Evolutionary conservation across 1,284 basidiomycete genomes (phyloP).

Genomic region (Neolentinus lepideus): DNA sequence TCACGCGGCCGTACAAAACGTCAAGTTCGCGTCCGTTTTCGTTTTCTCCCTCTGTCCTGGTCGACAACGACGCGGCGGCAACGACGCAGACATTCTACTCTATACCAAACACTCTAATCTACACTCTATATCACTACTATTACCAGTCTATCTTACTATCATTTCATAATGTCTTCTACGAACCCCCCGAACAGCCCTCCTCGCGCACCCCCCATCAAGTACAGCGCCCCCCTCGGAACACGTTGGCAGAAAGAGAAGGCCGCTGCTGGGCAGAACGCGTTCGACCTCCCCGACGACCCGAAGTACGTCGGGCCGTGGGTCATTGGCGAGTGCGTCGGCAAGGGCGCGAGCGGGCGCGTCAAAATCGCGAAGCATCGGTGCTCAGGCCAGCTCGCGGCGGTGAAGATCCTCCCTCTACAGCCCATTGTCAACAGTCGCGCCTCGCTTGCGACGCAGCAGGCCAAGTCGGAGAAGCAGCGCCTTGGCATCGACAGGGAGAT

Average conservation of each 20-base stretch:
- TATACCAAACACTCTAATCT: conserved; percentile 6
- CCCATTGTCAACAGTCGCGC: conserved; percentile 75
- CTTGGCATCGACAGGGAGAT: conserved; percentile 96
- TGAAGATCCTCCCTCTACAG: conserved; percentile 95
- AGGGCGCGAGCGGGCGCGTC: conserved; percentile 92
- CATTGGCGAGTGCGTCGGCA: conserved; percentile 93
- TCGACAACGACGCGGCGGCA: background rate
- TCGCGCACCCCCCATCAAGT: conserved; percentile 59
- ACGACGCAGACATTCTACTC: conserved; percentile 3
- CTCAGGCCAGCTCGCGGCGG: conserved; percentile 91
- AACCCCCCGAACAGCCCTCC: conserved; percentile 45
- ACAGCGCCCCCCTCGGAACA: conserved; percentile 61
- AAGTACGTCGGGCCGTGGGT: conserved; percentile 74
- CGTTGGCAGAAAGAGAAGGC: conserved; percentile 82
- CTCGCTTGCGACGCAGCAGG: conserved; percentile 65
- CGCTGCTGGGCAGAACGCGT: conserved; percentile 57
- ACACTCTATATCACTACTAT: conserved; percentile 24
- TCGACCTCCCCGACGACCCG: conserved; percentile 71
- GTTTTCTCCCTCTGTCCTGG: background rate
- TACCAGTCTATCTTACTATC: conserved; percentile 7
- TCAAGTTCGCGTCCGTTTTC: background rate
- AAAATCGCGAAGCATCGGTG: conserved; percentile 88
- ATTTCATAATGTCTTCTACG: conserved; percentile 18
- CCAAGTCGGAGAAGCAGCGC: conserved; percentile 83
- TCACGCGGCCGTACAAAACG: background rate